phyloP scores from a whole-genome alignment of 129 eudicot species.

The Escallonia rubra region DNA sequence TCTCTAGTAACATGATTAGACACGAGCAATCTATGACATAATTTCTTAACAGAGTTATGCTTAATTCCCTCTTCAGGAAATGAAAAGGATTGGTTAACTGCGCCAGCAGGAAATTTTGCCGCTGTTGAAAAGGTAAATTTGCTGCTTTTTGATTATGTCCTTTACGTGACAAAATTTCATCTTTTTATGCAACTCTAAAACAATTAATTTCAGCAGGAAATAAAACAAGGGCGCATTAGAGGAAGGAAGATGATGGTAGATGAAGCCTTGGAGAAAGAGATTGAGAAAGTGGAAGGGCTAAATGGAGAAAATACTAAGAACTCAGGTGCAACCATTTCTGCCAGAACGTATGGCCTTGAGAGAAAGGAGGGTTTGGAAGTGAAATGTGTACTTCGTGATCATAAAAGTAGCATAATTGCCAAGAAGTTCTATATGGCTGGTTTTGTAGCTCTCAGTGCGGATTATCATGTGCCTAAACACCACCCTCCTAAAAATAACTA shows the following conservation, averaged over 20 bases:
- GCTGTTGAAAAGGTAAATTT: too few species aligned
- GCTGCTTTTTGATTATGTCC: too few species aligned
- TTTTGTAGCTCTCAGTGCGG: constrained; percentile 50
- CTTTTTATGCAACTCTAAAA: too few species aligned
- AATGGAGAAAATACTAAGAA: constrained; percentile 18
- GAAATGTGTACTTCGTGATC: constrained; percentile 21
- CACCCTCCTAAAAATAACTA: constrained; percentile 63
- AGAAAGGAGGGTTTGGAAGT: constrained; percentile 13
- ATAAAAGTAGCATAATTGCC: constrained; percentile 15
- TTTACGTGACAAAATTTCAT: too few species aligned
- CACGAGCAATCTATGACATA: too few species aligned
- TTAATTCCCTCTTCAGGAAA: too few species aligned
- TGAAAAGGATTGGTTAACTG: too few species aligned
- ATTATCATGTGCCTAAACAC: constrained; percentile 51
- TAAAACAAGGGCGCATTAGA: constrained; percentile 8
- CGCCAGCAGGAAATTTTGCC: too few species aligned
- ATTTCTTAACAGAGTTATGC: too few species aligned
- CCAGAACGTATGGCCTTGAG: constrained; percentile 5
- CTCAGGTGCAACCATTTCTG: constrained; percentile 38
- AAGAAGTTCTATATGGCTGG: constrained; percentile 47
- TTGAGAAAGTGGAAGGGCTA: constrained; percentile 25
- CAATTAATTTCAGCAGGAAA: too few species aligned
- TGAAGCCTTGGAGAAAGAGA: neutral
- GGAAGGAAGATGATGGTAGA: constrained; percentile 53
- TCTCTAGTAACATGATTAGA: too few species aligned